These are phyloP conservation scores for Phaeoacremonium minimum DNA, from an alignment of 2,329 filamentous ascomycete genomes.

Conservation along the genomic window DNA sequence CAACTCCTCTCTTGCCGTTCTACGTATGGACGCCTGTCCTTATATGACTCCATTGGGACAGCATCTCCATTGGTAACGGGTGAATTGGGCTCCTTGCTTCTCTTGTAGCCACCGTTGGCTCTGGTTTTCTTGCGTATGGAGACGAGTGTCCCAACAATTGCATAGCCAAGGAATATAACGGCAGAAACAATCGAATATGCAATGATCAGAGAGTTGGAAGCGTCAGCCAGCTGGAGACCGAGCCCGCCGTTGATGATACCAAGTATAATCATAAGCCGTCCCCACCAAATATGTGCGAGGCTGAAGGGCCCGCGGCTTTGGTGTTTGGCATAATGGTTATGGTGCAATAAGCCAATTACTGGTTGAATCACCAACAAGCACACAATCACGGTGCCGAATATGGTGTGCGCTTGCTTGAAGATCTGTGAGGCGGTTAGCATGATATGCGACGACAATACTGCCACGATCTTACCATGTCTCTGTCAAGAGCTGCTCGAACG, in stretches of 20 bases:
- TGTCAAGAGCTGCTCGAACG: conserved; percentile 38
- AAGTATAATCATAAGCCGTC: conserved; percentile 51
- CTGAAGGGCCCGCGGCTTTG: conserved; percentile 45
- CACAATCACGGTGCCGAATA: conserved; percentile 51
- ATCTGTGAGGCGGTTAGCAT: conserved; percentile 36
- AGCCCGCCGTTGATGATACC: conserved; percentile 62
- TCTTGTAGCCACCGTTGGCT: not conserved
- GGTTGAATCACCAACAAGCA: conserved; percentile 54
- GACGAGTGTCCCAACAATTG: conserved; percentile 21
- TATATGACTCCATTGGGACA: conserved; percentile 4
- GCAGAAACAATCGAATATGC: conserved; percentile 53
- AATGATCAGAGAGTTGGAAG: conserved; percentile 35
- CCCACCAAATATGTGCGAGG: conserved; percentile 59
- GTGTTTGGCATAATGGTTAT: conserved; percentile 45
- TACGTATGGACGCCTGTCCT: not conserved
- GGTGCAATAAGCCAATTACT: conserved; percentile 53
- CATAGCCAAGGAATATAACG: conserved; percentile 41
- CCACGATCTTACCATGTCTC: conserved; percentile 34
- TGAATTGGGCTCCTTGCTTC: conserved; percentile 5
- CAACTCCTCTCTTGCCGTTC: too few species aligned
- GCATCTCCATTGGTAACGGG: too few species aligned
- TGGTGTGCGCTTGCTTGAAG: conserved; percentile 47
- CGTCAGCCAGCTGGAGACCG: conserved; percentile 46
- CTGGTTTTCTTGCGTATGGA: conserved; percentile 2
- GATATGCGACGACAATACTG: too few species aligned